A percentile compares a stretch with the other conserved stretches of the same genome.
Conservation (phyloP, 176 grass and related monocot species). For the Canna indica region DNA sequence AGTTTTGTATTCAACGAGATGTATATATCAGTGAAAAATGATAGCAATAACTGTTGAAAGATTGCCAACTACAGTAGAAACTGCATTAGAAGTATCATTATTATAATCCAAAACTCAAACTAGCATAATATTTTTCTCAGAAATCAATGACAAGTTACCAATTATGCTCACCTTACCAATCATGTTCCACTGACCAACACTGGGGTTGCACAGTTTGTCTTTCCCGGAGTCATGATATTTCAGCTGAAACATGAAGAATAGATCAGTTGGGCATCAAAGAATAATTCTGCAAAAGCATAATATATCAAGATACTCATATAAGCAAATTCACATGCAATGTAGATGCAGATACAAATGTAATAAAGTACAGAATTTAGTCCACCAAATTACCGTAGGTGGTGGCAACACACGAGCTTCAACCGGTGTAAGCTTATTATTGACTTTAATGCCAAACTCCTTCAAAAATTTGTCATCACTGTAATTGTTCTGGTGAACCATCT, state of each 20-base stretch:
- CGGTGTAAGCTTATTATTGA: conserved; percentile 36
- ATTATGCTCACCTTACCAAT: conserved; percentile 48
- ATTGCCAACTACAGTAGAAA: too few species aligned
- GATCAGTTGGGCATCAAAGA: background rate
- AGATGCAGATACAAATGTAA: background rate
- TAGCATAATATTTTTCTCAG: background rate
- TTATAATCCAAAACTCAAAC: background rate
- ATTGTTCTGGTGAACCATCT: conserved; percentile 41
- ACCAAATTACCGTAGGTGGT: conserved; percentile 36
- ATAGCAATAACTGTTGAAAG: background rate
- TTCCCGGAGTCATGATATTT: conserved; percentile 75
- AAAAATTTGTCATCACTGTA: conserved; percentile 38
- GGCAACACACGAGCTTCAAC: conserved; percentile 67
- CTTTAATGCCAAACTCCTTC: conserved; percentile 65
- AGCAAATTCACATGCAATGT: background rate
- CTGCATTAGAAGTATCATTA: too few species aligned
- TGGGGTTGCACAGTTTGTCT: conserved; percentile 48
- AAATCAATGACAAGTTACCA: background rate
- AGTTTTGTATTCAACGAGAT: background rate
- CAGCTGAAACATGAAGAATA: conserved; percentile 32
- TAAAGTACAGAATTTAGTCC: background rate
- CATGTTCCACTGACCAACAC: conserved; percentile 83
- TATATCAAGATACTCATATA: background rate
- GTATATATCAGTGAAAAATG: background rate
- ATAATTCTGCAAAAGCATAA: background rate